Conservation (phyloP, 75 land plant genomes). For the Adiantum capillusveneris region DNA sequence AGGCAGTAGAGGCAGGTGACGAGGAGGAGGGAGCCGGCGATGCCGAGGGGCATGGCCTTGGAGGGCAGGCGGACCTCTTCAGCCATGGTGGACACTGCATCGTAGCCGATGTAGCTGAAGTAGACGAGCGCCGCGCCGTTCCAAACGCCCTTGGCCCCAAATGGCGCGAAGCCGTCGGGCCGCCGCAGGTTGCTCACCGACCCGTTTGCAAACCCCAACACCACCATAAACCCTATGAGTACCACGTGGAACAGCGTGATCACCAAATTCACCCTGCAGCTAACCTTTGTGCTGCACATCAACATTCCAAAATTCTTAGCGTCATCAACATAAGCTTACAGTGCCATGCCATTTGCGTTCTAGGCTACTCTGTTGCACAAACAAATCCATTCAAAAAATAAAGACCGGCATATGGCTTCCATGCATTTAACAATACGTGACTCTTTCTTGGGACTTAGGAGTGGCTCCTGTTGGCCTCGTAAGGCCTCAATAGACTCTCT, state of each 20-base stretch:
- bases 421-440: no score
- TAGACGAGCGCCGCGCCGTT: constrained; percentile 87
- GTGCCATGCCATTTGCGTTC: no score
- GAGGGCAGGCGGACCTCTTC: constrained; percentile 71
- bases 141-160: constrained; percentile 64
- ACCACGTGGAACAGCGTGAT: constrained; percentile 56
- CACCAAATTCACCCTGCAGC: constrained; percentile 70
- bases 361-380: no score
- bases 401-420: no score
- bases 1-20: constrained; percentile 84
- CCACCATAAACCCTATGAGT: constrained; percentile 69
- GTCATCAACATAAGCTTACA: no score
- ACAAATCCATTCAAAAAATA: no score
- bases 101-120: constrained; percentile 88
- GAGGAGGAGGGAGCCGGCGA: constrained; percentile 71
- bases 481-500: no score
- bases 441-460: no score
- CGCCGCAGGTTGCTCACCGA: constrained; percentile 42
- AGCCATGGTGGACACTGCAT: constrained; percentile 91
- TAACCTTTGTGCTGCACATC: constrained; percentile 62
- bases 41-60: constrained; percentile 76
- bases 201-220: constrained; percentile 67
- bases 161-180: constrained; percentile 73
- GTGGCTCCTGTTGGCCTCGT: no score
- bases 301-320: no score